Evolutionary conservation across 495 filamentous ascomycete species (phyloP).

Genomic region (Podospora sp.): DNA sequence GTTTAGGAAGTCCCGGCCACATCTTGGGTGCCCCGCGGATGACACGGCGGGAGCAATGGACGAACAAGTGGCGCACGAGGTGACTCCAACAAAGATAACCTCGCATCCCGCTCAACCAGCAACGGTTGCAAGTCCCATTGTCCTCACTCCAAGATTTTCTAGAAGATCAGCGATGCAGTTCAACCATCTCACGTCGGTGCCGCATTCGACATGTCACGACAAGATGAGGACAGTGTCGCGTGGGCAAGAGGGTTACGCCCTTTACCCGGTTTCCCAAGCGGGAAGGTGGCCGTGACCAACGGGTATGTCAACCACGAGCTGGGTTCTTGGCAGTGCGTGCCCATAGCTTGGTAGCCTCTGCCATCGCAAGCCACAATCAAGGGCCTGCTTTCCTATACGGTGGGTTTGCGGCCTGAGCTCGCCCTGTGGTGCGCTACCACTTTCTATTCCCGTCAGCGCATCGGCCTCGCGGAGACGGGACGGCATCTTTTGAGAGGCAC

Average conservation of each 20-base stretch:
- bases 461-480: background rate
- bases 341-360: background rate
- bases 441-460: conserved; percentile 15
- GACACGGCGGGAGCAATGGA: background rate
- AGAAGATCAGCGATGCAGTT: background rate
- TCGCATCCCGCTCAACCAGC: background rate
- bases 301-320: conserved; percentile 8
- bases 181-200: background rate
- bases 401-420: background rate
- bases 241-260: background rate
- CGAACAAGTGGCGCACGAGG: background rate
- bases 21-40: background rate
- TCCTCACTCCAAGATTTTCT: background rate
- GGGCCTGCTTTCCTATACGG: background rate
- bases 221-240: background rate
- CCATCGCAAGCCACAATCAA: background rate
- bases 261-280: conserved; percentile 18
- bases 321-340: background rate
- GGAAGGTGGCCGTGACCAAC: conserved; percentile 14
- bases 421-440: conserved; percentile 12
- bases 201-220: background rate
- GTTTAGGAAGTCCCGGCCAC: conserved; percentile 14
- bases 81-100: background rate
- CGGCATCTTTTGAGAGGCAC: background rate
- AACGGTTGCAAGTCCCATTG: background rate